Conservation (phyloP, 164 flowering plant genomes). For the grape (Vitis vinifera) region DNA sequence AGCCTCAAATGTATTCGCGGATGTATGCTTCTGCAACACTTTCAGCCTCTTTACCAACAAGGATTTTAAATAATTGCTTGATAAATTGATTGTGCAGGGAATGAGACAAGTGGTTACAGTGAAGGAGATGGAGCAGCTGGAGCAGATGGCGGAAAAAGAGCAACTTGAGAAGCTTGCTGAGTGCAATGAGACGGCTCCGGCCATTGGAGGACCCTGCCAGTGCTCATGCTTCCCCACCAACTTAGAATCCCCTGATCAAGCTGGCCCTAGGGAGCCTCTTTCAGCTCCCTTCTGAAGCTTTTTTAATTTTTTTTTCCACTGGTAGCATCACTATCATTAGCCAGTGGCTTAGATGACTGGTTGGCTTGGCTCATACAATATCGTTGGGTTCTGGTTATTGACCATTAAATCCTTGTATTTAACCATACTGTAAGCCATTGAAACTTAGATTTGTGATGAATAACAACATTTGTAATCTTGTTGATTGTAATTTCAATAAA, state of each 20-base stretch:
- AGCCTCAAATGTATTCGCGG: constrained; percentile 25
- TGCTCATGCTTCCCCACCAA: constrained; percentile 20
- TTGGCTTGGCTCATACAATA: no score
- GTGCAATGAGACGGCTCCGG: background rate
- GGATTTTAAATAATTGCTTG: background rate
- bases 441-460: no score
- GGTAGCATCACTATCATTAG: no score
- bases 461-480: no score
- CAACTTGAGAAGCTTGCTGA: constrained; percentile 8
- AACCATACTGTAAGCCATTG: no score
- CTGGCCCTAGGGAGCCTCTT: constrained; percentile 32
- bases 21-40: constrained; percentile 19
- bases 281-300: constrained; percentile 44
- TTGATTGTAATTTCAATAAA: no score
- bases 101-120: constrained; percentile 21
- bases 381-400: no score
- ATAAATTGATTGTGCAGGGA: constrained; percentile 15
- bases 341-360: no score
- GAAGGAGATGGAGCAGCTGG: constrained; percentile 18
- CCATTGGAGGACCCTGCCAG: constrained; percentile 18
- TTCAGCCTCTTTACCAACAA: background rate
- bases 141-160: constrained; percentile 9
- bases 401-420: no score
- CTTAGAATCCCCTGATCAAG: constrained; percentile 19
- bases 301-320: background rate